Evolutionary conservation across 495 filamentous ascomycete species (phyloP), one percentile per base, ranked within the genome.

Genomic region (Aspergillus ostianus): DNA sequence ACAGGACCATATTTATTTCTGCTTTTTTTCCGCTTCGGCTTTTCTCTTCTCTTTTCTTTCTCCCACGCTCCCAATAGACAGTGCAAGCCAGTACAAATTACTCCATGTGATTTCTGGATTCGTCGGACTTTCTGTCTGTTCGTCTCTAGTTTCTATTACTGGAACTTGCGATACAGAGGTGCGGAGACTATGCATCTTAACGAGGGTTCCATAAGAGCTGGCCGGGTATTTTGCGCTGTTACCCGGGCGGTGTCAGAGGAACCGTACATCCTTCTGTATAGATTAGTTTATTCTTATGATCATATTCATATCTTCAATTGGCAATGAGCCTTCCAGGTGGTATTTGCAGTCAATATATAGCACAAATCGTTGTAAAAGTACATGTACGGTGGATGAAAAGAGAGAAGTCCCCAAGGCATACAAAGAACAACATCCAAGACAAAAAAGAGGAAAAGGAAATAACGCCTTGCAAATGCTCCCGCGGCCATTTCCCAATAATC

Each of bases 211-310:
- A 91, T 94, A 92, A 93, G 90, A 94, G 85, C 90, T 89, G 90
- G 84, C 89, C 87, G 83, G 79, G 88, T 81, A 88, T 83, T 86
- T 74, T 78, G 62, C 59, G 55, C 70, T 75, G 78, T 91, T 90
- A 87, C 87, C 84, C 84, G 85, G 89, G 85, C 89, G 84, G 90
- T 85, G 90, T 94, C 90, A 93, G 90, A 93, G 88, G 88, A 78
- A 84, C 83, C 89, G 74, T 61, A 93, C 89, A 93, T 80, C 51
- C 57, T 64, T 48, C 60, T 51, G 23, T 6, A 49, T 44, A 36
- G 54, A 53, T 56, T 6, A 29, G 41, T 45, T 59, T 9, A 27
- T 32, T 56, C 17, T 62, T n/a, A 47, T n/a, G 6, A 18, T 26
- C 1, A 12, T 6, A 51, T 52, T 1, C 32, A 55, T 46, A 55